Conservation (phyloP, 495 filamentous ascomycete genomes). For the Penicillium psychrofluorescens region DNA sequence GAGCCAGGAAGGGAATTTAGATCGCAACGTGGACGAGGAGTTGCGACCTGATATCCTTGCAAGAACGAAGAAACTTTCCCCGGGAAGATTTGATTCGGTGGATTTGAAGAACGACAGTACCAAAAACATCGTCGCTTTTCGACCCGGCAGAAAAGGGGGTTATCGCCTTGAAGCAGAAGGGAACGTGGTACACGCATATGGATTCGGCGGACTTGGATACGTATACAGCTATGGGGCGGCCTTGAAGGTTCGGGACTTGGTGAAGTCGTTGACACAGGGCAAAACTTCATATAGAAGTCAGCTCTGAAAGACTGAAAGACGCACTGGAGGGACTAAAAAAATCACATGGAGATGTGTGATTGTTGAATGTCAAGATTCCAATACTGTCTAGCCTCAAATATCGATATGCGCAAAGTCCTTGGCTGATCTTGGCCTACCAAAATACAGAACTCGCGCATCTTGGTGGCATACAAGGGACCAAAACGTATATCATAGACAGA, state of each 20-base stretch:
- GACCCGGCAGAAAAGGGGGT: slow-evolving; percentile 8
- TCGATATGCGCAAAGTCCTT: too few relatives aligned
- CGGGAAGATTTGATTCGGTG: background rate
- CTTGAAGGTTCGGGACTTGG: slow-evolving; percentile 6
- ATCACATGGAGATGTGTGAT: too few relatives aligned
- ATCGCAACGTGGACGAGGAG: slow-evolving; percentile 3
- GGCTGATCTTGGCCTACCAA: too few relatives aligned
- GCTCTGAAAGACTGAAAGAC: slow-evolving; percentile 1
- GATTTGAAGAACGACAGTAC: background rate
- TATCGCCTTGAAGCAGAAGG: slow-evolving; percentile 8
- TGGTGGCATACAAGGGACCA: too few relatives aligned
- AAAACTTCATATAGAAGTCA: background rate
- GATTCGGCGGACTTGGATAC: slow-evolving; percentile 10
- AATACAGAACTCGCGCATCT: too few relatives aligned
- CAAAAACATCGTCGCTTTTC: slow-evolving; percentile 9
- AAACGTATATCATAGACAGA: too few relatives aligned
- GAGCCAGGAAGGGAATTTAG: slow-evolving; percentile 5
- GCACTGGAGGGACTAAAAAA: too few relatives aligned
- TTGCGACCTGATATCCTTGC: slow-evolving; percentile 8
- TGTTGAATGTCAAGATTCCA: too few relatives aligned
- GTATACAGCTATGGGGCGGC: slow-evolving; percentile 10
- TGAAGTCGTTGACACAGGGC: background rate
- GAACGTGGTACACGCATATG: slow-evolving; percentile 10
- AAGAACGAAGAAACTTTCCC: slow-evolving; percentile 1
- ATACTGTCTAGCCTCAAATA: too few relatives aligned